Conservation (phyloP, 306 rosid species). For the Rubus parviflorus region DNA sequence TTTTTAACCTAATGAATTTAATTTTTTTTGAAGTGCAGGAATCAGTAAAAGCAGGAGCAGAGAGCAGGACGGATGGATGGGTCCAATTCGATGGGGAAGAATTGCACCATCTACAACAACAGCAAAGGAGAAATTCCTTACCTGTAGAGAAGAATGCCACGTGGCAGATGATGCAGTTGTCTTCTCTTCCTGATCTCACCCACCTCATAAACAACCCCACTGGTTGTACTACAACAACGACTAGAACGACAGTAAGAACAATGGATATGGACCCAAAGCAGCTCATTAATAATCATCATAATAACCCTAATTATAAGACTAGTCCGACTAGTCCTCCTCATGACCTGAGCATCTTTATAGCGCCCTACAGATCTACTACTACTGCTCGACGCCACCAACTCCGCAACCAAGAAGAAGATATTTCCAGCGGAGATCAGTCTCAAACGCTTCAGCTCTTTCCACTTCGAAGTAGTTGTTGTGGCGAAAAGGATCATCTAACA, state of each 20-base stretch:
- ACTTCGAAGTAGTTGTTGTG: constrained; percentile 36
- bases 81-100: constrained; percentile 64
- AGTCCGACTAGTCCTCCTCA: constrained; percentile 19
- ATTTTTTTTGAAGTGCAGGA: constrained; percentile 42
- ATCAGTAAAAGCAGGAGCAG: constrained; percentile 53
- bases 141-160: constrained; percentile 76
- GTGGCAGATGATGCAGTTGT: constrained; percentile 73
- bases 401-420: constrained; percentile 9
- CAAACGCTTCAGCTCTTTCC: constrained; percentile 93
- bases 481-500: constrained; percentile 31
- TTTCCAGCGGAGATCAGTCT: constrained; percentile 37
- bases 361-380: constrained; percentile 34
- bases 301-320: neutral
- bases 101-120: constrained; percentile 58
- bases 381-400: constrained; percentile 8
- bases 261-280: constrained; percentile 54
- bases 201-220: constrained; percentile 44
- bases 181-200: constrained; percentile 27
- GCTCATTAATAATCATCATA: constrained; percentile 18
- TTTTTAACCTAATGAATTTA: neutral
- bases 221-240: neutral
- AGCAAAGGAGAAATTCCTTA: constrained; percentile 46
- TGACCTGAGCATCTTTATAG: constrained; percentile 50
- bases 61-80: constrained; percentile 69
- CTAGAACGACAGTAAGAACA: constrained; percentile 24